Percentiles rank a stretch among this genome's conserved stretches.
phyloP scores from a whole-genome alignment of 2,329 filamentous ascomycete genomes.

The Chaetomium olivaceum region DNA sequence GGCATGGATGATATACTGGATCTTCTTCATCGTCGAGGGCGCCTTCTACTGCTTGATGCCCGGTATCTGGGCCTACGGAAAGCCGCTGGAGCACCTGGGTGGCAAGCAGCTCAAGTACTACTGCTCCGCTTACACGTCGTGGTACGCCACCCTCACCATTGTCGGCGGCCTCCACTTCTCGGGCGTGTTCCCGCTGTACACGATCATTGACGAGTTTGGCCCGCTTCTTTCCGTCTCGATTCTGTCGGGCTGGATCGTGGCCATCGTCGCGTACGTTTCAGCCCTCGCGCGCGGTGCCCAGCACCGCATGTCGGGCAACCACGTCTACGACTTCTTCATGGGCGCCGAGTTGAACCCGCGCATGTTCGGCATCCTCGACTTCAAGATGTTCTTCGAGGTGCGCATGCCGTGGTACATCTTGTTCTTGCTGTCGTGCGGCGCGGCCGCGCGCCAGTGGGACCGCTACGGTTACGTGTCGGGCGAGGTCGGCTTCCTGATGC shows the following conservation, averaged over 20 bases:
- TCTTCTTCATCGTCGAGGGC: constrained; percentile 82
- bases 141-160: constrained; percentile 80
- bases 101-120: constrained; percentile 91
- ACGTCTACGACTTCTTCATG: constrained; percentile 88
- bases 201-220: constrained; percentile 91
- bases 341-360: constrained; percentile 84
- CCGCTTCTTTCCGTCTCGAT: constrained; percentile 92
- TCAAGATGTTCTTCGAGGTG: constrained; percentile 93
- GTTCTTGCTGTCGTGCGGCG: constrained; percentile 67
- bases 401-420: constrained; percentile 85
- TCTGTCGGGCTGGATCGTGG: constrained; percentile 81
- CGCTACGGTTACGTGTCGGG: constrained; percentile 74
- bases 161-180: constrained; percentile 75
- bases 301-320: constrained; percentile 87
- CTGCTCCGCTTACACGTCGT: constrained; percentile 84
- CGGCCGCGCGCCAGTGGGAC: constrained; percentile 74
- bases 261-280: constrained; percentile 82
- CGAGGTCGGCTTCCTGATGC: constrained; percentile 71
- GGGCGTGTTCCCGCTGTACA: constrained; percentile 86
- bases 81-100: constrained; percentile 77
- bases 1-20: constrained; percentile 95
- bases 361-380: constrained; percentile 81
- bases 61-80: constrained; percentile 84
- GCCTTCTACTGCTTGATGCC: constrained; percentile 82
- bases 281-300: constrained; percentile 76